Base-by-base conservation (phyloP, 139 green algal genomes). In the Chlorella ohadii region DNA sequence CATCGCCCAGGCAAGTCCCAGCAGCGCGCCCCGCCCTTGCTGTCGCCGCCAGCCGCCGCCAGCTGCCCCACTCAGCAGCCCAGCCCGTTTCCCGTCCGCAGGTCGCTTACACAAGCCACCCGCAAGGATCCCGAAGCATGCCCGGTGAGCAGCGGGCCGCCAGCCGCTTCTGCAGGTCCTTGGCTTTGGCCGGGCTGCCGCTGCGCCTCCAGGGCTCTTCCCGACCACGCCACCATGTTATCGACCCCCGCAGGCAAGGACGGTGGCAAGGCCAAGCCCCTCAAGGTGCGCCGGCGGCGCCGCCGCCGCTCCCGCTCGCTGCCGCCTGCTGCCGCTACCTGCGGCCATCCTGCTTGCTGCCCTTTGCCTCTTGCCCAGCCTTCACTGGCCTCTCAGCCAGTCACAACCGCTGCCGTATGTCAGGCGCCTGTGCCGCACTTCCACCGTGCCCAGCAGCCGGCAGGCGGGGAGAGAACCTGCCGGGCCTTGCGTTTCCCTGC, bases 181-280 rank as follows among this genome's bases (percentile, higher is more conserved):
- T 20, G 36, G 3, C 25, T 59, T 57, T 55, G 33, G 23, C 38
- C 38, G 51, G 71, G 17, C 28, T 44, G 27, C 41, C 28, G 41
- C 72, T 41, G 22, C 2, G 23, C 0, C 20, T 34, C 22, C 27
- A 5, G 11, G 11, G 27, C 34, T 39, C 19, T 11, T n/a, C 7
- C 22, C 55, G 23, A 59, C 2, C 51, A 22, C 15, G 51, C 51
- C 51, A 59, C 51, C 12, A 20, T 22, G 51, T 2, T 59, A 22
- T 59, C 51, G 51, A 4, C 15, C 15, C n/a, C 66, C 55, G 51
- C 65, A 87, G 86, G 81, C 47, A 87, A 87, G 66, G 86, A 87
- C 55, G 86, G 81, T 6, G 86, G 86, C 64, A 89, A 89, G 56
- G 81, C 81, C 63, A 89, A 67, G 57, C 63, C 84, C 55, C 78